Percentiles rank a stretch among this genome's conserved stretches.
Conservation (phyloP, 495 filamentous ascomycete genomes). For the Neurospora terricola region DNA sequence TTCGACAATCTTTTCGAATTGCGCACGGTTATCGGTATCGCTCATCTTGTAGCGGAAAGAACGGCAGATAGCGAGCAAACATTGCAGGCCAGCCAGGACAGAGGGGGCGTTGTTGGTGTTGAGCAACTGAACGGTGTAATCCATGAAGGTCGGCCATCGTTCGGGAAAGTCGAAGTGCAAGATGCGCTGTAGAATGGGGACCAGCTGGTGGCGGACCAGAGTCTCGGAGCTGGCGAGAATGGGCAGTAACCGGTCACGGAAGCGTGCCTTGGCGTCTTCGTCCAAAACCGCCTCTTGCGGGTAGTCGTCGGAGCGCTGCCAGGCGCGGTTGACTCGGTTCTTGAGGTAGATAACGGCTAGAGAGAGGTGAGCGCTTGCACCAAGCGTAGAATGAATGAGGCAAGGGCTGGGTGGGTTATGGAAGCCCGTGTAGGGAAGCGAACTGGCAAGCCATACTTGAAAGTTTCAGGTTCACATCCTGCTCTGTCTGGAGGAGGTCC, state of each 20-base stretch:
- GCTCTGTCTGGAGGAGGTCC: conserved; percentile 81
- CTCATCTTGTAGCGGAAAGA: conserved; percentile 81
- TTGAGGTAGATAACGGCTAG: conserved; percentile 95
- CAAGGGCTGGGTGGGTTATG: conserved; percentile 11
- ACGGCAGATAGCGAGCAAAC: conserved; percentile 83
- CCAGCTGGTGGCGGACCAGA: conserved; percentile 77
- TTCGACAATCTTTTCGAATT: conserved; percentile 91
- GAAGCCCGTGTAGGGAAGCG: not conserved
- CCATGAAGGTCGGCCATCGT: conserved; percentile 85
- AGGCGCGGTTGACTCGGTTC: conserved; percentile 86
- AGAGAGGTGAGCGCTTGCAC: conserved; percentile 7
- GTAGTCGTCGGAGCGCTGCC: conserved; percentile 68
- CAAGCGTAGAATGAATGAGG: not conserved
- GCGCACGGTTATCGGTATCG: conserved; percentile 62
- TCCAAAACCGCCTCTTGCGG: conserved; percentile 57
- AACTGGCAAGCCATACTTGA: conserved; percentile 55
- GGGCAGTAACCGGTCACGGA: conserved; percentile 79
- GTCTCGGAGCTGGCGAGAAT: conserved; percentile 70
- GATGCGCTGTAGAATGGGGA: conserved; percentile 90
- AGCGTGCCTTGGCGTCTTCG: conserved; percentile 79
- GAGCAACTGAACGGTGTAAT: conserved; percentile 79
- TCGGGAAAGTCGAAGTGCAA: conserved; percentile 91
- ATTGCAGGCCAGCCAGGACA: conserved; percentile 88
- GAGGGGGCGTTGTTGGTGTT: conserved; percentile 72
- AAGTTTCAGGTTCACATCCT: conserved; percentile 70